Percentiles rank a stretch among this genome's conserved stretches.
phyloP scores from a whole-genome alignment of 1,284 basidiomycete genomes.

The Leucoagaricus sp. region DNA sequence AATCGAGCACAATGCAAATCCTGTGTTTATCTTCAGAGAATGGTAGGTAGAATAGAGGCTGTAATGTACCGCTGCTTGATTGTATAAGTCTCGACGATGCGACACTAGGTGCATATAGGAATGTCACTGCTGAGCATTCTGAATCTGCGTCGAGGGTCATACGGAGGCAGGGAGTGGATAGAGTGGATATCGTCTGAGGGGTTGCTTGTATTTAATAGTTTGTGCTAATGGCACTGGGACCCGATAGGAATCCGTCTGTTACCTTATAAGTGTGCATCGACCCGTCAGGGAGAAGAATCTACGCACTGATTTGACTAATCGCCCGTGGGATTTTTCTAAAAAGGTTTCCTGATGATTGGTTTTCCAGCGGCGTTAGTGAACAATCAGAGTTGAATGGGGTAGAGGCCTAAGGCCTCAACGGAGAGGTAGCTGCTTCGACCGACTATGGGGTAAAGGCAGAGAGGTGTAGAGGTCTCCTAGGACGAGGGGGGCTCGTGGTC shows the following conservation, averaged over 20 bases:
- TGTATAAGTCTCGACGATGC: background rate
- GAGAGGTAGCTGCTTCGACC: no score
- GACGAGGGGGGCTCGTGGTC: no score
- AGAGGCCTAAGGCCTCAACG: no score
- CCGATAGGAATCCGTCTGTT: background rate
- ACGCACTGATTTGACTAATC: background rate
- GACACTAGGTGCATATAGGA: background rate
- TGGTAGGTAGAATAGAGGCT: no score
- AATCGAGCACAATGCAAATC: background rate
- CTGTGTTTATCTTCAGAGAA: no score
- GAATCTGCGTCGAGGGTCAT: background rate
- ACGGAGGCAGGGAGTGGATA: background rate
- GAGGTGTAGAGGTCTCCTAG: no score
- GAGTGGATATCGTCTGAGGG: background rate
- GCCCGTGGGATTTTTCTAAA: background rate
- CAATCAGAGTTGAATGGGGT: background rate
- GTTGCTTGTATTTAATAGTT: background rate
- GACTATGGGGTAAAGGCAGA: no score
- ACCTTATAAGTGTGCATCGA: background rate
- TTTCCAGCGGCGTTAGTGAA: background rate
- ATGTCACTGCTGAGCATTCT: background rate
- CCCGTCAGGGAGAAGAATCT: constrained; percentile 4
- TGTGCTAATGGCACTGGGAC: background rate
- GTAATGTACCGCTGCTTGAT: background rate
- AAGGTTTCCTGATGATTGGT: background rate